These are phyloP conservation scores for Boletellus sp. DNA, from an alignment of 1,284 basidiomycete genomes.

Conservation along the genomic window DNA sequence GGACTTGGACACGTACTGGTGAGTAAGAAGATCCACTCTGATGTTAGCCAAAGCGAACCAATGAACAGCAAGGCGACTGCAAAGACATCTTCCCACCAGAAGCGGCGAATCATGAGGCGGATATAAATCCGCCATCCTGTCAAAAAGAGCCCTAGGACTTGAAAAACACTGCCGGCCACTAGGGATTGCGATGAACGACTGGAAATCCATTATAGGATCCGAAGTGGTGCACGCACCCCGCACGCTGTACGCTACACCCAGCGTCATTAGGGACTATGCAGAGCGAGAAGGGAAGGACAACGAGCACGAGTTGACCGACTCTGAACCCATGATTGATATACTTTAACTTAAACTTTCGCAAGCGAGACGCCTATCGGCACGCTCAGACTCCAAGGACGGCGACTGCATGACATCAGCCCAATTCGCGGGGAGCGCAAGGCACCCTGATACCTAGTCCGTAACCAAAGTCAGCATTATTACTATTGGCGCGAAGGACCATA, in stretches of 20 bases:
- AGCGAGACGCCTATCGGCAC: constrained; percentile 10
- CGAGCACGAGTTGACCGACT: no score
- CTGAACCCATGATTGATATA: constrained; percentile 2
- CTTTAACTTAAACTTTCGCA: constrained; percentile 6
- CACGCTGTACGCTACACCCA: constrained; percentile 5
- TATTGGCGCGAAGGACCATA: no score
- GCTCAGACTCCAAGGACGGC: neutral
- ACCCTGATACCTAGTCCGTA: neutral
- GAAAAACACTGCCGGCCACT: constrained; percentile 14
- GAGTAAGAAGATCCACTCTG: constrained; percentile 11
- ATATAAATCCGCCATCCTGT: constrained; percentile 22
- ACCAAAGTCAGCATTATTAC: no score
- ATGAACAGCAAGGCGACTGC: constrained; percentile 12
- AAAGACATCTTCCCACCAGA: constrained; percentile 26
- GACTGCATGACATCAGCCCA: neutral
- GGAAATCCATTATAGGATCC: neutral
- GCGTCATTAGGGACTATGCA: neutral
- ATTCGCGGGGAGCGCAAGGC: neutral
- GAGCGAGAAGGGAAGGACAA: neutral
- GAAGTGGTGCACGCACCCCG: constrained; percentile 5
- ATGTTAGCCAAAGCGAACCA: constrained; percentile 10
- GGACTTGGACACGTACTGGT: constrained; percentile 6
- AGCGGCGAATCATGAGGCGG: constrained; percentile 22
- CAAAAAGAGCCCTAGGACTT: constrained; percentile 14
- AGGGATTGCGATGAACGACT: neutral